Evolutionary conservation across 352 stramenopile species (phyloP), one percentile per base, ranked within the genome.

Genomic region (Nannochloropsis limnetica): DNA sequence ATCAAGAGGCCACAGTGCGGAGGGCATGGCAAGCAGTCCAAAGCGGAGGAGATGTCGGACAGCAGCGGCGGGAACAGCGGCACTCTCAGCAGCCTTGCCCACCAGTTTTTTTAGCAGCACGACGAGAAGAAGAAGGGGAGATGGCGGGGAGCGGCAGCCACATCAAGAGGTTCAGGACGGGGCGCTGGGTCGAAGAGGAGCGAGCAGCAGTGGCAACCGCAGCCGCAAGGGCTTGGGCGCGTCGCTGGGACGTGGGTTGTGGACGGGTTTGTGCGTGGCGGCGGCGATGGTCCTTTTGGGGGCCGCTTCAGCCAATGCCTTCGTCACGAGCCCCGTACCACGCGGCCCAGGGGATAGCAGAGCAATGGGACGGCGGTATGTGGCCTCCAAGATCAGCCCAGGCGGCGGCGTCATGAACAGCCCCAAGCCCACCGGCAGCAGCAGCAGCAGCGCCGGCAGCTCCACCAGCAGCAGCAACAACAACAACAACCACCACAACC

Each of bases 51-150:
- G 54, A 28, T 69, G 23, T 3, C 20, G 54, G 1, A 69, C 1
- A 28, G 54, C 23, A 69, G 23, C 54, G 23, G 54, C 54, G 23
- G 54, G 23, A 69, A 11, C 0, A 3, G 54, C 54, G 8, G 54
- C 23, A 28, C 20, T 22, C 6, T 5, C 54, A 28, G 54, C 54
- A 69, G 54, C 54, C 5, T 5, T 69, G 20, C 0, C 54, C 20
- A 69, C 5, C 20, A 69, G 9, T 22, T 69, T 69, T 69, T 28
- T 69, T 0, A 28, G 54, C 20, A 69, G 54, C 23, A 69, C 54
- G 54, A 69, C 54, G 23, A 69, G 54, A 69, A 69, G 54, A 69
- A 69, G 54, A 69, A 69, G 20, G 54, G 54, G 23, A 3, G 54
- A 23, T 5, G 23, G 54, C 54, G 20, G 54, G 54, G 54, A 69